These are phyloP conservation scores for Lophiostoma macrostomum DNA, from an alignment of 495 filamentous ascomycete species.

Conservation along the genomic window DNA sequence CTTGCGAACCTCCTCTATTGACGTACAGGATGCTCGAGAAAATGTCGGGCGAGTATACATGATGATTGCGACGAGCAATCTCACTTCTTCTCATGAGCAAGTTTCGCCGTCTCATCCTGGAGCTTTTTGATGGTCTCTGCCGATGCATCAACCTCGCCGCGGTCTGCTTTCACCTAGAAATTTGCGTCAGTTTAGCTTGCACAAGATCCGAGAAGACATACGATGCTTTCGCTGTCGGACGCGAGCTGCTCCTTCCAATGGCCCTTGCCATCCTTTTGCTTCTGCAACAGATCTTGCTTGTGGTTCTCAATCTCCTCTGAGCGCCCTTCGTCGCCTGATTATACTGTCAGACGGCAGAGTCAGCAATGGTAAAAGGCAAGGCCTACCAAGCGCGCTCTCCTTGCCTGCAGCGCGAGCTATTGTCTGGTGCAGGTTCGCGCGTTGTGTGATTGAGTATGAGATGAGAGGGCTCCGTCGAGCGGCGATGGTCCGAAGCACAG, in stretches of 20 bases:
- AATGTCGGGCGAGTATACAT: too few species aligned
- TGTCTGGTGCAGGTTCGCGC: slow-evolving; percentile 15
- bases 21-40: too few species aligned
- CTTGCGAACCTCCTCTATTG: too few species aligned
- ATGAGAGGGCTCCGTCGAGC: slow-evolving; percentile 13
- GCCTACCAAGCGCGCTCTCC: slow-evolving; percentile 37
- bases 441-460: slow-evolving; percentile 21
- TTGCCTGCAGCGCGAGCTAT: slow-evolving; percentile 32
- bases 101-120: slow-evolving; percentile 51
- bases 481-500: slow-evolving; percentile 11
- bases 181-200: background rate
- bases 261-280: slow-evolving; percentile 69
- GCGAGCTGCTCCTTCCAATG: slow-evolving; percentile 81
- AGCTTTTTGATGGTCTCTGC: slow-evolving; percentile 49
- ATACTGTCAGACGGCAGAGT: background rate
- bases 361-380: background rate
- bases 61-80: too few species aligned
- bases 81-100: slow-evolving; percentile 9
- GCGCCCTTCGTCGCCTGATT: slow-evolving; percentile 36
- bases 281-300: slow-evolving; percentile 68
- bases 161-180: slow-evolving; percentile 61
- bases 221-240: slow-evolving; percentile 74
- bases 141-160: slow-evolving; percentile 50
- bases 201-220: slow-evolving; percentile 41
- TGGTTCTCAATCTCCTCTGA: slow-evolving; percentile 58